Percentiles rank a stretch among this genome's conserved stretches.
Conservation (phyloP, 257 asterid genomes). For the Petunia secreta region DNA sequence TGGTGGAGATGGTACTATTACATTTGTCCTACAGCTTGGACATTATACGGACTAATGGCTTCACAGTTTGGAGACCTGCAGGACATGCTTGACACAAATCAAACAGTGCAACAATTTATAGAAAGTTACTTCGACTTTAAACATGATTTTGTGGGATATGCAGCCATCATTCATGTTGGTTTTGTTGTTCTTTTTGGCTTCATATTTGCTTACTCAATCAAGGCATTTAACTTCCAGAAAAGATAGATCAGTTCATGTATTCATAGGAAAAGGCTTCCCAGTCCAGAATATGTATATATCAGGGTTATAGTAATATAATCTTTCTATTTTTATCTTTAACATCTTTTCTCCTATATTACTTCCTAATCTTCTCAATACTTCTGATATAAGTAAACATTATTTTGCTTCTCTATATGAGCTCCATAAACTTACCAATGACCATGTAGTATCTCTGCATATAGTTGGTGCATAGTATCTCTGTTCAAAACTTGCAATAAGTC, state of each 20-base stretch:
- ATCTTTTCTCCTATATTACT: background rate
- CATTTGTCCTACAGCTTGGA: constrained; percentile 44
- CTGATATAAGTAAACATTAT: no score
- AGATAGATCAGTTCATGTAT: constrained; percentile 22
- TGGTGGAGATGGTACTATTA: constrained; percentile 61
- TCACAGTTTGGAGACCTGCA: constrained; percentile 47
- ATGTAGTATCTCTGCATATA: background rate
- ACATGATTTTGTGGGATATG: constrained; percentile 41
- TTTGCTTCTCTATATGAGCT: no score
- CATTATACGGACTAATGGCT: constrained; percentile 42
- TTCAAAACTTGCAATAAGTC: no score
- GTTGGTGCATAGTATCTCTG: background rate
- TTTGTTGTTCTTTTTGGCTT: constrained; percentile 37
- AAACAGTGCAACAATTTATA: constrained; percentile 41
- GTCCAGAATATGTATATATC: background rate
- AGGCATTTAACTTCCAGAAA: constrained; percentile 47
- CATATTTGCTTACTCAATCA: constrained; percentile 48
- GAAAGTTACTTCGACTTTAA: constrained; percentile 40
- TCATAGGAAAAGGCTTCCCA: background rate
- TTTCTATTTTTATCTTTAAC: background rate
- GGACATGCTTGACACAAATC: constrained; percentile 32
- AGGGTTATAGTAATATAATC: background rate
- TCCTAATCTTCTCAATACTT: background rate
- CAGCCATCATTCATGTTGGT: constrained; percentile 37
- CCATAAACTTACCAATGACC: background rate